A percentile compares a stretch with the other conserved stretches of the same genome.
Evolutionary conservation across 305 asterid genomes (phyloP).

Genomic region (Fraxinus platypoda): DNA sequence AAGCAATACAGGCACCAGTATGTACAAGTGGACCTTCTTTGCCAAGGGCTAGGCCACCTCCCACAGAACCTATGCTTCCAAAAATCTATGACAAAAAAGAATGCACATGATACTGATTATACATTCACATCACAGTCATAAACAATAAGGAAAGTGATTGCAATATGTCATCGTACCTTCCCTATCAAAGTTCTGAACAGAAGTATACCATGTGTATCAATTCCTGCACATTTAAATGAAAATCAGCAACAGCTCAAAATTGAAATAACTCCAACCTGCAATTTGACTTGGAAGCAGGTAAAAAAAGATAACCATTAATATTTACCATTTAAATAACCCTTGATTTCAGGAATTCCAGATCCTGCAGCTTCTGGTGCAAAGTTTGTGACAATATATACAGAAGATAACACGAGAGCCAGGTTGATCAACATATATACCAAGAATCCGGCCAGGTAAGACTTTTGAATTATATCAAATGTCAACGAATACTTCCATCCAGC

Average conservation of each 20-base stretch:
- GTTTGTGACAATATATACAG: conserved; percentile 75
- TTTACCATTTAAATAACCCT: conserved; percentile 93
- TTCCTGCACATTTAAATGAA: conserved; percentile 53
- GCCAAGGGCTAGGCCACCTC: conserved; percentile 98
- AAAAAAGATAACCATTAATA: background rate
- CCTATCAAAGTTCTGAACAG: conserved; percentile 93
- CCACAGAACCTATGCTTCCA: conserved; percentile 99
- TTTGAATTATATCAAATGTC: conserved; percentile 87
- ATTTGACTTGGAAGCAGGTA: background rate
- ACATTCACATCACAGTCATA: background rate
- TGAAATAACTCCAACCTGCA: background rate
- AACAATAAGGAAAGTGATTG: conserved; percentile 9
- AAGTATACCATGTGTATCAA: conserved; percentile 94
- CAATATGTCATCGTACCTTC: conserved; percentile 54
- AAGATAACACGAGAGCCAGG: conserved; percentile 86
- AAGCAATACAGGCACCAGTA: conserved; percentile 97
- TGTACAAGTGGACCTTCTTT: conserved; percentile 99
- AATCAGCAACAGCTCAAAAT: conserved; percentile 23
- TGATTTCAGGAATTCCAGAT: conserved; percentile 97
- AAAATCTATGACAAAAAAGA: conserved; percentile 53
- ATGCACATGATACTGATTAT: conserved; percentile 11
- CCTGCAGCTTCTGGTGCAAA: conserved; percentile 99
- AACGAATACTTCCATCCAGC: conserved; percentile 99
- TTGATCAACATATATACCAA: conserved; percentile 74
- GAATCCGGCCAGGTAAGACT: conserved; percentile 87